A percentile compares a stretch with the other conserved stretches of the same genome.
phyloP scores from a whole-genome alignment of 164 flowering plant species.

The Magnolia kwangsiensis region DNA sequence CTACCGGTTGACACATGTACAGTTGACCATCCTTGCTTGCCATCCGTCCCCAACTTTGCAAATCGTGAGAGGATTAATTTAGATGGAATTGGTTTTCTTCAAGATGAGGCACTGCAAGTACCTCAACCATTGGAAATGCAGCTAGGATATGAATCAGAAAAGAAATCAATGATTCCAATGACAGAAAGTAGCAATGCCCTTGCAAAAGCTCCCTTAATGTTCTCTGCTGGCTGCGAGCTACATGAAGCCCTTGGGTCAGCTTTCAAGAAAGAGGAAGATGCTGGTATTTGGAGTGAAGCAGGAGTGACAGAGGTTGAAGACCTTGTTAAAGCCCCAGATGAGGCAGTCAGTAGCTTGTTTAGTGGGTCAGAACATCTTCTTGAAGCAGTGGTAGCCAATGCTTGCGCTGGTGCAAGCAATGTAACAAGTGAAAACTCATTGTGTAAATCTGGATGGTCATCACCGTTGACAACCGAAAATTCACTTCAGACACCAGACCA shows the following conservation, averaged over 20 bases:
- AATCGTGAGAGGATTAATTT: neutral
- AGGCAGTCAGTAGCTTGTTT: constrained; percentile 10
- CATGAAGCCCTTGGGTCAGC: constrained; percentile 49
- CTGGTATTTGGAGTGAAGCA: constrained; percentile 2
- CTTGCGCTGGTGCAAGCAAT: constrained; percentile 1
- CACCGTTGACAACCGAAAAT: constrained; percentile 3
- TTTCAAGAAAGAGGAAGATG: constrained; percentile 19
- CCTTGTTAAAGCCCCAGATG: constrained; percentile 1
- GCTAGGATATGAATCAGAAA: neutral
- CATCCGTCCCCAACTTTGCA: neutral
- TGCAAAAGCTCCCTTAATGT: constrained; percentile 24
- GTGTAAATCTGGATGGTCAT: constrained; percentile 5
- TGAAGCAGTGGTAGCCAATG: constrained; percentile 44
- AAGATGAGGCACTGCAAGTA: constrained; percentile 2
- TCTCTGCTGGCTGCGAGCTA: constrained; percentile 45
- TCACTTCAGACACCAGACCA: neutral
- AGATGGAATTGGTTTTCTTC: neutral
- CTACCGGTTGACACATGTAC: neutral
- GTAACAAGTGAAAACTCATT: constrained; percentile 1
- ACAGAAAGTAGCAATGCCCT: neutral
- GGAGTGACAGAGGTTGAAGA: neutral
- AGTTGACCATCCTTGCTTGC: constrained; percentile 3
- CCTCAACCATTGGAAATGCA: constrained; percentile 2
- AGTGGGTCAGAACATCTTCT: constrained; percentile 35
- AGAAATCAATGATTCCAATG: neutral